Conservation (phyloP, 768 basidiomycete species). For the Russula brevipes region DNA sequence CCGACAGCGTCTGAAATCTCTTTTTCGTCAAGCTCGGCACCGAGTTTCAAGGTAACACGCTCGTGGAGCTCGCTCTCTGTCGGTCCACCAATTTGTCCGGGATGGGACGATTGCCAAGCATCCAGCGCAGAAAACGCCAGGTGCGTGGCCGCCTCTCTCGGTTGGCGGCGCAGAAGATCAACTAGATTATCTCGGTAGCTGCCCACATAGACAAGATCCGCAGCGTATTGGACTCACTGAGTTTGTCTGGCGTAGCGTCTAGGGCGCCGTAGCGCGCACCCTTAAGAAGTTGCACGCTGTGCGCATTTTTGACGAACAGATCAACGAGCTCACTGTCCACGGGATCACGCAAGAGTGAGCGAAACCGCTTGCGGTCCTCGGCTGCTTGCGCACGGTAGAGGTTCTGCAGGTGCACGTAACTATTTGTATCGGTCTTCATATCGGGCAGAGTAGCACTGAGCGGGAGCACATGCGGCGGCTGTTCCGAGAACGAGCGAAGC, state of each 20-base stretch:
- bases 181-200: constrained; percentile 32
- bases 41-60: constrained; percentile 47
- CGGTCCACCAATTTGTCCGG: constrained; percentile 28
- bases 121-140: constrained; percentile 65
- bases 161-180: constrained; percentile 36
- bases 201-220: neutral
- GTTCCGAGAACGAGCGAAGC: constrained; percentile 56
- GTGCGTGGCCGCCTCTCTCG: constrained; percentile 63
- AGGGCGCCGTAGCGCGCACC: constrained; percentile 59
- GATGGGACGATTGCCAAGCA: constrained; percentile 27
- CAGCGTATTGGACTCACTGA: constrained; percentile 40
- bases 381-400: constrained; percentile 77
- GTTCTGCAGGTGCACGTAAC: constrained; percentile 80
- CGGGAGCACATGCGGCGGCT: constrained; percentile 61
- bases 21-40: constrained; percentile 46
- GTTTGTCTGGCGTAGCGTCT: constrained; percentile 42
- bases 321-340: constrained; percentile 56
- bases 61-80: constrained; percentile 49
- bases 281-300: constrained; percentile 60
- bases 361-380: constrained; percentile 52
- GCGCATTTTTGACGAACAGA: constrained; percentile 74
- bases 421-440: constrained; percentile 86
- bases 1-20: constrained; percentile 58
- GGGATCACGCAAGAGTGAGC: constrained; percentile 40
- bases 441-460: constrained; percentile 87